Base-by-base conservation (phyloP, 805 yeast genomes). In the Hemisphaericaspora nanyangensis region DNA sequence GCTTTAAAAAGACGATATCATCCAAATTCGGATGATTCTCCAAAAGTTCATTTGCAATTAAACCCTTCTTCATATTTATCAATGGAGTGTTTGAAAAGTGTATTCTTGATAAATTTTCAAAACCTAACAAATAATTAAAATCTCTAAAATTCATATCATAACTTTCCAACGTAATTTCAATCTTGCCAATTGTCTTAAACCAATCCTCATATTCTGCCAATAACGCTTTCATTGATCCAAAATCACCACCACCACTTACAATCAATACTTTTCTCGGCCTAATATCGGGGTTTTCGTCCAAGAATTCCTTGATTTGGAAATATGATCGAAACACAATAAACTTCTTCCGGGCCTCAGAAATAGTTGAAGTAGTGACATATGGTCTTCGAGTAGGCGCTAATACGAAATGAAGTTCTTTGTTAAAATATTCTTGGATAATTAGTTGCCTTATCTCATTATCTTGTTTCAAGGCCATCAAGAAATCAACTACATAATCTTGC, bases 1-100 rank as follows among this genome's bases (percentile, higher is more conserved):
- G 70, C 6, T 65, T 68, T 38, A 66, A 50, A 13, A 63, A 48
- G 4, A 63, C 58, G 24, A 66, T 32, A n/a, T 56, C 55, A 10
- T 52, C 41, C 27, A 65, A 39, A 6, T 47, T 42, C 4, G 17
- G 40, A 33, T 51, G 37, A 8, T 36, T 12, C 10, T 38, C 19
- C 41, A 56, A 31, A 11, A 10, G 10, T 5, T 15, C 10, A 11
- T 32, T 30, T 5, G 17, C 27, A 26, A 35, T n/a, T 12, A 35
- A 31, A 33, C 24, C 18, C 27, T 28, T 34, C 15, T 22, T 30
- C 6, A 47, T 45, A 12, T 34, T 39, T 10, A 33, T 34, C 34
- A 61, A 45, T 29, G 50, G 52, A 28, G 55, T 49, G 5, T 52
- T 38, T 2, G 60, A 48, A n/a, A 62, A 55, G 27, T 63, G 68